Evolutionary conservation across 2,329 filamentous ascomycete species (phyloP).

Genomic region (Diaporthe citri): DNA sequence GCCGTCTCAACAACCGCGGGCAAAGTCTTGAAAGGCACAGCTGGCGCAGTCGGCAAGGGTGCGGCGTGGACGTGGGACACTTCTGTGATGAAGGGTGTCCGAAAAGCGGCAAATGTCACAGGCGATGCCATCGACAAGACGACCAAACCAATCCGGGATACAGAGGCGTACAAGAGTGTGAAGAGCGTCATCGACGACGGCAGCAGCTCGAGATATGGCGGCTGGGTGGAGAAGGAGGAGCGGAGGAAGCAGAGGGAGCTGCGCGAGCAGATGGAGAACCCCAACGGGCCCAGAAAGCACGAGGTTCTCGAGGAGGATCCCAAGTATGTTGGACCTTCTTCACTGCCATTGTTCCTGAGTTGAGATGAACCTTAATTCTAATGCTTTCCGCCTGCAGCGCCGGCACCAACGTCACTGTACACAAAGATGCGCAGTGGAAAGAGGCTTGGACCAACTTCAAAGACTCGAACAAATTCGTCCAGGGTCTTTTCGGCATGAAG

Average conservation of each 20-base stretch:
- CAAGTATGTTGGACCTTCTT: slow-evolving; percentile 71
- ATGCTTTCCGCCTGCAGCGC: slow-evolving; percentile 68
- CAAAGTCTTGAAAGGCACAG: slow-evolving; percentile 86
- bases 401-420: slow-evolving; percentile 91
- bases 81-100: slow-evolving; percentile 88
- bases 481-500: slow-evolving; percentile 88
- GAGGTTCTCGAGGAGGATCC: slow-evolving; percentile 86
- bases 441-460: slow-evolving; percentile 98
- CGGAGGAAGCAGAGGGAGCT: slow-evolving; percentile 82
- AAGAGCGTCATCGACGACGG: slow-evolving; percentile 98
- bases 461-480: slow-evolving; percentile 88
- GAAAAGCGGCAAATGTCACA: slow-evolving; percentile 87
- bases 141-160: slow-evolving; percentile 94
- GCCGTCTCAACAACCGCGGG: slow-evolving; percentile 84
- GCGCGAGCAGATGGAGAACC: slow-evolving; percentile 71
- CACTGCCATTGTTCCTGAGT: slow-evolving; percentile 38
- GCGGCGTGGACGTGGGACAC: slow-evolving; percentile 99
- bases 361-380: slow-evolving; percentile 47
- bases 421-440: slow-evolving; percentile 98
- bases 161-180: slow-evolving; percentile 93
- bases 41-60: slow-evolving; percentile 87
- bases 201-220: slow-evolving; percentile 94
- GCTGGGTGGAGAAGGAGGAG: slow-evolving; percentile 97
- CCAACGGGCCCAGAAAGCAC: slow-evolving; percentile 57
- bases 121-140: slow-evolving; percentile 91